Conservation (phyloP, 495 filamentous ascomycete species). For the Xylaria telfairii region DNA sequence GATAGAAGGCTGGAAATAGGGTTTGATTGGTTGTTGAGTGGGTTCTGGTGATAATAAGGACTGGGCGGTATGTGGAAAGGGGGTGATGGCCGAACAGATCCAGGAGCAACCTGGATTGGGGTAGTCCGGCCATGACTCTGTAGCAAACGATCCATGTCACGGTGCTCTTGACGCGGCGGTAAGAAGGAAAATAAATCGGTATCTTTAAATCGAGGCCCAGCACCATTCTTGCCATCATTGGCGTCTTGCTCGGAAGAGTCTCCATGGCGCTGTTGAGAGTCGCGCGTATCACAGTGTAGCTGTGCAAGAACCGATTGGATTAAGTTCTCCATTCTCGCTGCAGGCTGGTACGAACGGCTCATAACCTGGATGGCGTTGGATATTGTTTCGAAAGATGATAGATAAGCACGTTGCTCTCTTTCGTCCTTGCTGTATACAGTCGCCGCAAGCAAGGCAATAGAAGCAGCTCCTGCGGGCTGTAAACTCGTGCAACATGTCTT, state of each 20-base stretch:
- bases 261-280: not conserved
- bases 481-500: conserved; percentile 52
- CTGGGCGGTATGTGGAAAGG: conserved; percentile 1
- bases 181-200: not conserved
- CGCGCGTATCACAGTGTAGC: conserved; percentile 27
- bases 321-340: conserved; percentile 42
- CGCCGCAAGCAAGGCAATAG: conserved; percentile 58
- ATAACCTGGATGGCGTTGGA: conserved; percentile 51
- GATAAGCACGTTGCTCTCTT: conserved; percentile 41
- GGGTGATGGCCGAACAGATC: not conserved
- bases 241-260: not conserved
- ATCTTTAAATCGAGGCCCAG: not conserved
- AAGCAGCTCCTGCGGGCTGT: conserved; percentile 59
- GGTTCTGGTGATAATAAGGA: not conserved
- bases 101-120: not conserved
- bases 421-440: conserved; percentile 46
- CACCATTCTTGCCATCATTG: not conserved
- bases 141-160: not conserved
- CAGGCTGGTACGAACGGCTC: conserved; percentile 48
- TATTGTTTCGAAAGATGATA: conserved; percentile 45
- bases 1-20: conserved; percentile 19
- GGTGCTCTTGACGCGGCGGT: not conserved
- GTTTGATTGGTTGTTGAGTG: not conserved
- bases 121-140: not conserved
- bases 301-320: conserved; percentile 44